These are phyloP conservation scores for Aspergillus coremiiformis DNA, from an alignment of 495 filamentous ascomycete genomes.

Conservation along the genomic window DNA sequence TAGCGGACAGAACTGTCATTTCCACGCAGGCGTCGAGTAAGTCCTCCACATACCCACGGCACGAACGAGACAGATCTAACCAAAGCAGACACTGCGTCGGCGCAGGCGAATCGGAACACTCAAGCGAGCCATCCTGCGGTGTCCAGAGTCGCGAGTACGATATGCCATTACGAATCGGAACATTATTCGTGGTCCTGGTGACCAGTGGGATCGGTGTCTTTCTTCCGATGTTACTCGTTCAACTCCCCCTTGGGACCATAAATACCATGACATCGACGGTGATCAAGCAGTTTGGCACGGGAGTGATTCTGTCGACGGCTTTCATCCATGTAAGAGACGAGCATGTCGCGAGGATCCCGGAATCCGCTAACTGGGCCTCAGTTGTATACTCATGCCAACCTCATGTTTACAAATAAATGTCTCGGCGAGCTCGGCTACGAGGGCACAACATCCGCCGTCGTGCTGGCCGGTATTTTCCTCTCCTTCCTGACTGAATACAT, in stretches of 20 bases:
- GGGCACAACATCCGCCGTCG: constrained; percentile 51
- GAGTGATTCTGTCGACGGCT: constrained; percentile 63
- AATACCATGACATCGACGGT: constrained; percentile 39
- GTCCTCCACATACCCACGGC: constrained; percentile 8
- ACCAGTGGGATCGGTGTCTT: constrained; percentile 43
- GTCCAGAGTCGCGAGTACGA: constrained; percentile 49
- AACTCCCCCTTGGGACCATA: constrained; percentile 24
- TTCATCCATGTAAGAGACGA: constrained; percentile 55
- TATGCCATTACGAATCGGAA: constrained; percentile 49
- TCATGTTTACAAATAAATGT: constrained; percentile 59
- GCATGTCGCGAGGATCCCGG: not conserved
- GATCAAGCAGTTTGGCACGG: constrained; percentile 67
- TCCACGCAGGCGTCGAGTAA: constrained; percentile 60
- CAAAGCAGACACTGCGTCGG: constrained; percentile 41
- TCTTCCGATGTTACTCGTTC: constrained; percentile 32
- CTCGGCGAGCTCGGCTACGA: constrained; percentile 55
- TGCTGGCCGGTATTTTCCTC: constrained; percentile 59
- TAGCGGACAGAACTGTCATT: constrained; percentile 44
- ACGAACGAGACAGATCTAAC: constrained; percentile 4
- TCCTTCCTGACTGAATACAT: constrained; percentile 55
- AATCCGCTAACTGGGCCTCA: constrained; percentile 18
- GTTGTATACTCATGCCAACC: constrained; percentile 55
- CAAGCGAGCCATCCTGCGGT: constrained; percentile 29
- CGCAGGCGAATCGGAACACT: constrained; percentile 25
- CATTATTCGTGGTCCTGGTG: constrained; percentile 52